Base-by-base conservation (phyloP, 1,284 basidiomycete genomes). In the Phlebopus sp. region DNA sequence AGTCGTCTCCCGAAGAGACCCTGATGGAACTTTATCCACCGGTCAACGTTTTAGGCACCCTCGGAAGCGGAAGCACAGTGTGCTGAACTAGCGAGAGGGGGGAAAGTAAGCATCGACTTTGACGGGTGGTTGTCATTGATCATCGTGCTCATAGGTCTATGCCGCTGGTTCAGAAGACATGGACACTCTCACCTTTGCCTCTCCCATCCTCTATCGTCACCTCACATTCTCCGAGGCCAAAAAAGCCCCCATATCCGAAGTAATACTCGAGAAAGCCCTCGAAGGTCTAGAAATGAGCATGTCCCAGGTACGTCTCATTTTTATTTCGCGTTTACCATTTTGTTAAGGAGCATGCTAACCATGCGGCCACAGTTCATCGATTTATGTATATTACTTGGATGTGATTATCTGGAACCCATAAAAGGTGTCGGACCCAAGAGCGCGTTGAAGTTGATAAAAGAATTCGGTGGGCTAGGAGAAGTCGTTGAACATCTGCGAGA, bases 31-130 rank as follows among this genome's bases (percentile, higher is more conserved):
- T 47, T 47, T 53, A 51, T 47, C 5, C 37, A 46, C 56, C n/a
- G 42, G 14, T 9, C 23, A 23, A 34, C 46, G 47, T 27, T 5
- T 5, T 55, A 96, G 93, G 94, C 96, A 15, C 96, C 97, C 0
- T 95, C 92, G 42, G 97, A 99, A 73, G 97, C 97, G 1, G 97
- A 99, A 68, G 97, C 97, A 0, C 97, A 99, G 64, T 99, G 97
- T 59, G 97, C 97, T 1, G 96, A 99, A 68, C 83, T 99, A 3
- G 94, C 93, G 13, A 82, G 94, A 25, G 93, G 92, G 8, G 95
- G 93, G 47, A 96, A 97, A 74, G 92, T 86, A 50, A 5, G 64
- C 17, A 44, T 31, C 29, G 25, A 4, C 17, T 36, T 31, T 29
- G 9, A 6, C 40, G 31, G 2, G 37, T 45, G 32, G 50, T 17